phyloP scores from a whole-genome alignment of 352 stramenopile species.

The Aphanomyces cochlioides region DNA sequence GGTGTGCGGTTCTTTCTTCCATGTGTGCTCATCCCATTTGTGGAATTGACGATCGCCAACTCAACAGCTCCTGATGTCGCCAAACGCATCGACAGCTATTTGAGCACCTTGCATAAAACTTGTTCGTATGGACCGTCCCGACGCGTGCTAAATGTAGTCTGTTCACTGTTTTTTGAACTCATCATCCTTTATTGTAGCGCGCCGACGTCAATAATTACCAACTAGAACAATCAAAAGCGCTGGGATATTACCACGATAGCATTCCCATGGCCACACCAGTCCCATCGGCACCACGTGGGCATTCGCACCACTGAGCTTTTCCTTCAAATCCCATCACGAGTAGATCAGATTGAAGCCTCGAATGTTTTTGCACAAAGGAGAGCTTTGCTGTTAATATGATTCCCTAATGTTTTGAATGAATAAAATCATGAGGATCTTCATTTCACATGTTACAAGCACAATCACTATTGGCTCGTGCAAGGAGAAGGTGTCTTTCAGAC shows the following conservation, averaged over 20 bases:
- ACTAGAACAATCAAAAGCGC: slow-evolving; percentile 2
- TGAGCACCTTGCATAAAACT: slow-evolving; percentile 53
- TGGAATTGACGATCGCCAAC: slow-evolving; percentile 50
- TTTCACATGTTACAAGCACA: too few relatives aligned
- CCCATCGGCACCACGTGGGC: slow-evolving; percentile 8
- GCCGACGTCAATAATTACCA: slow-evolving; percentile 27
- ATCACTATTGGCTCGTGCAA: too few relatives aligned
- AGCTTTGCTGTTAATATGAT: too few relatives aligned
- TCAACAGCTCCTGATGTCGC: slow-evolving; percentile 44
- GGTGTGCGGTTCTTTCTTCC: slow-evolving; percentile 73
- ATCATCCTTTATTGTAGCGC: slow-evolving; percentile 3
- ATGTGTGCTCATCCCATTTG: slow-evolving; percentile 55
- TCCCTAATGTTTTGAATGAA: too few relatives aligned
- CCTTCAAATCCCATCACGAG: not conserved
- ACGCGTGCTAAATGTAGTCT: slow-evolving; percentile 41
- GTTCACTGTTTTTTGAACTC: not conserved
- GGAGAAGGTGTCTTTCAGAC: too few relatives aligned
- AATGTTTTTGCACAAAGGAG: too few relatives aligned
- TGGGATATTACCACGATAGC: slow-evolving; percentile 21
- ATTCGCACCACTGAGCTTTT: not conserved
- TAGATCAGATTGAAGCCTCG: not conserved
- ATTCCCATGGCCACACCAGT: slow-evolving; percentile 14
- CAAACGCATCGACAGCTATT: slow-evolving; percentile 44
- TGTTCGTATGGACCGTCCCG: slow-evolving; percentile 59
- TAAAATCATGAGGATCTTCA: too few relatives aligned